These are phyloP conservation scores for Trifolium pratense DNA, from an alignment of 306 rosid genomes.

Conservation along the genomic window DNA sequence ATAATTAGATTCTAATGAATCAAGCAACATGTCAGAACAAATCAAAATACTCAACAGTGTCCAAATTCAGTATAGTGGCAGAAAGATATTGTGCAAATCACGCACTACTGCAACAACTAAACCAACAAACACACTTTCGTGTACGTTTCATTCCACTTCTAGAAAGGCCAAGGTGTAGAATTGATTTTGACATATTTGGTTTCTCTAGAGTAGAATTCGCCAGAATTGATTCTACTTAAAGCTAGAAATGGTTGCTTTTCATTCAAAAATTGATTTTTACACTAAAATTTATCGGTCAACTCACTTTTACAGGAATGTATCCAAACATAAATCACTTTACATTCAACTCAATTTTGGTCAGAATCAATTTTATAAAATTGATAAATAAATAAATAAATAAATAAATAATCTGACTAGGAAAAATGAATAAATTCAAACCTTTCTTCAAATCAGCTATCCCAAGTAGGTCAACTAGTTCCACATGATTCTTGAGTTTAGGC, in stretches of 20 bases:
- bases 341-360: background rate
- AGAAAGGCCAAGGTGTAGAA: background rate
- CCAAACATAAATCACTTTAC: background rate
- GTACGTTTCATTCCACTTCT: no score
- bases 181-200: no score
- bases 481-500: conserved; percentile 87
- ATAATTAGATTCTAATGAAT: no score
- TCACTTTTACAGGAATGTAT: background rate
- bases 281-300: no score
- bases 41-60: no score
- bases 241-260: background rate
- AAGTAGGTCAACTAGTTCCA: conserved; percentile 83
- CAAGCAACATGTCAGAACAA: no score
- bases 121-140: no score
- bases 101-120: no score
- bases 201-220: background rate
- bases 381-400: background rate
- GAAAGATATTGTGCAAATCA: no score
- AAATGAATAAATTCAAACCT: conserved; percentile 49
- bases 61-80: no score
- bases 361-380: background rate
- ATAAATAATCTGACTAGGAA: background rate
- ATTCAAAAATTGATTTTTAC: no score
- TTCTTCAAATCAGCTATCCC: conserved; percentile 75
- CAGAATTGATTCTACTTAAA: no score